Evolutionary conservation across 1,284 basidiomycete genomes (phyloP), one percentile per base, ranked within the genome.

Genomic region (Rhodotorula sp.): DNA sequence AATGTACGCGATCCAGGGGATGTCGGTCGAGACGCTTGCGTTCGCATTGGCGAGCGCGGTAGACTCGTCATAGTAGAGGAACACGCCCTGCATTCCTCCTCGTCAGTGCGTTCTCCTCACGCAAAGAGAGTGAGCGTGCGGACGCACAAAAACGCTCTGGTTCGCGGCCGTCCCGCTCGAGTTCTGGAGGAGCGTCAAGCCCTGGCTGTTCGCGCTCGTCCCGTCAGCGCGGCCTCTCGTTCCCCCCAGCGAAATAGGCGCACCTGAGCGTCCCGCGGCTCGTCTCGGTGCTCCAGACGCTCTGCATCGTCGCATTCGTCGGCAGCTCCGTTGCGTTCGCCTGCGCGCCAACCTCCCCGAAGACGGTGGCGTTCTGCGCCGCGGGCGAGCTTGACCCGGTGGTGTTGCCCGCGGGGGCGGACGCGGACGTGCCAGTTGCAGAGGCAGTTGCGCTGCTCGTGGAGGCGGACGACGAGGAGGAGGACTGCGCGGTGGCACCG

Each of bases 1-100:
- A 32, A 74, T 55, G 66, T 61, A 62, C 8, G 72, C 72, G 57
- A 74, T 55, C 50, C 59, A 74, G 32, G 69, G 69, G 34, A 74
- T 48, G 0, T 37, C 5, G 2, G 69, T 66, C 25, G 61, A 41
- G 7, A 15, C 27, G 37, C 37, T 41, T 21, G 37, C 32, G 61
- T 63, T 63, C 19, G 22, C 36, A 51, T 63, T 63, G 0, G 13
- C 13, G n/a, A 53, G 15, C 21, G 61, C 44, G 21, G 61, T 69
- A 9, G 61, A 48, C 44, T 69, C 68, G 68, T 67, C 68, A 55
- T 70, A 73, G 5, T 60, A 32, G 15, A 73, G 54, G 32, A 70
- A n/a, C 13, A 73, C 58, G 15, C 72, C 72, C 71, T 73, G 65
- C 17, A 1, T 8, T 8, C 0, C 10, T 12, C 1, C 25, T 25